phyloP scores from a whole-genome alignment of 106 monocot species.

The Hemerocallis citrina region DNA sequence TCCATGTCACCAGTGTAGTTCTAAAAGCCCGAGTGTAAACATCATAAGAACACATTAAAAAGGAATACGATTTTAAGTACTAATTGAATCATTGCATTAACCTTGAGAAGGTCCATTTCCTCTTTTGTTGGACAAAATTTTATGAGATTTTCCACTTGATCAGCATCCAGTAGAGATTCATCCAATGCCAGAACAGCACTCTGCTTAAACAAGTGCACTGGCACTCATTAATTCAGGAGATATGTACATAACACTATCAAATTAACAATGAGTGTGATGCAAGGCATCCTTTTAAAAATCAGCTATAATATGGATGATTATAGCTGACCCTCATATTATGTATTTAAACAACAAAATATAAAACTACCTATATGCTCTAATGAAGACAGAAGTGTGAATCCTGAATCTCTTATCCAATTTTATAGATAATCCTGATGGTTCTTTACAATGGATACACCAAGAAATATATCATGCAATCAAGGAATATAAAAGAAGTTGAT shows the following conservation, averaged over 20 bases:
- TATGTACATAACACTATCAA: neutral
- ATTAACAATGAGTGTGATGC: neutral
- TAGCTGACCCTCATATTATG: neutral
- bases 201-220: neutral
- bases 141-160: conserved; percentile 28
- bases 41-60: conserved; percentile 4
- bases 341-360: neutral
- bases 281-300: neutral
- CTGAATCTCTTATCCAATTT: too few species aligned
- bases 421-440: too few species aligned
- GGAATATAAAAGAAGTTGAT: too few species aligned
- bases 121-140: conserved; percentile 32
- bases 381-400: neutral
- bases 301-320: neutral
- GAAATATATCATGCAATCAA: too few species aligned
- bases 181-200: conserved; percentile 21
- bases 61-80: neutral
- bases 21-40: conserved; percentile 25
- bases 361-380: neutral
- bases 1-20: conserved; percentile 67
- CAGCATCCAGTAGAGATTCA: conserved; percentile 18
- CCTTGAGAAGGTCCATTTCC: conserved; percentile 31
- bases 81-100: conserved; percentile 1
- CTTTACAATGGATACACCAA: too few species aligned
- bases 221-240: neutral